phyloP scores from a whole-genome alignment of 2,329 filamentous ascomycete genomes.

The Amauroascus niger region DNA sequence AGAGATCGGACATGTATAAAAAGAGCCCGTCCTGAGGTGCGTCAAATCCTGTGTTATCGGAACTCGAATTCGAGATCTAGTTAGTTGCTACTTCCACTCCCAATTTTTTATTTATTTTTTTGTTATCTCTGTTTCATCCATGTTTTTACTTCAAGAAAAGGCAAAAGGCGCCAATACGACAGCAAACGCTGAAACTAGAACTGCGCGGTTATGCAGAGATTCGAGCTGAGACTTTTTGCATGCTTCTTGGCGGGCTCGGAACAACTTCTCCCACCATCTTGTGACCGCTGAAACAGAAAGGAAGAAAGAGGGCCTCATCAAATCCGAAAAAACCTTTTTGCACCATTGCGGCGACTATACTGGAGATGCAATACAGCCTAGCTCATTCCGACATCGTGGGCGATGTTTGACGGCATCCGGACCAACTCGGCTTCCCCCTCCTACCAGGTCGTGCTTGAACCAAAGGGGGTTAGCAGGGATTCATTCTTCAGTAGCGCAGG shows the following conservation, averaged over 20 bases:
- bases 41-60: too few relatives aligned
- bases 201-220: slow-evolving; percentile 4
- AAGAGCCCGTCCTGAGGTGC: too few relatives aligned
- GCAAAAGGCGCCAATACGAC: neutral
- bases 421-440: neutral
- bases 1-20: too few relatives aligned
- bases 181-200: slow-evolving; percentile 1
- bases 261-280: slow-evolving; percentile 16
- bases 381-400: neutral
- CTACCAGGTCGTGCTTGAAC: neutral
- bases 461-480: neutral
- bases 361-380: neutral
- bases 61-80: too few relatives aligned
- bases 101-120: too few relatives aligned
- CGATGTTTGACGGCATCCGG: neutral
- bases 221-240: slow-evolving; percentile 5
- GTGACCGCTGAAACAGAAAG: slow-evolving; percentile 10
- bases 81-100: too few relatives aligned
- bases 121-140: neutral
- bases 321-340: neutral
- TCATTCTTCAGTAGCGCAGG: neutral
- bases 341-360: neutral
- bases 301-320: neutral
- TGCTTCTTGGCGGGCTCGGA: slow-evolving; percentile 16
- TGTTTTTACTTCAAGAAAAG: neutral